These are phyloP conservation scores for Acanthochlamys bracteata DNA, from an alignment of 106 monocot species.

Conservation along the genomic window DNA sequence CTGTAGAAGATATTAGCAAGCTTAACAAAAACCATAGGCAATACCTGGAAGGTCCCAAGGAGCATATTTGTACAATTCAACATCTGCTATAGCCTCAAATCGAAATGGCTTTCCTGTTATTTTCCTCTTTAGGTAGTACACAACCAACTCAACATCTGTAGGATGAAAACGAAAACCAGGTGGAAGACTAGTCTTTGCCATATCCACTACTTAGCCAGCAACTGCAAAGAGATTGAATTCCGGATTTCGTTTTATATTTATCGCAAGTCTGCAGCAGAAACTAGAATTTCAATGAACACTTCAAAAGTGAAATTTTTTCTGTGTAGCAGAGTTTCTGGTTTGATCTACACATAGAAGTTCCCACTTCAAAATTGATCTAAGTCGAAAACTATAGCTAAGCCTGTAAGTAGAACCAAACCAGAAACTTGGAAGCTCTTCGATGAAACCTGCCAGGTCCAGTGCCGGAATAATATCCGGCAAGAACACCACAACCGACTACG, in stretches of 20 bases:
- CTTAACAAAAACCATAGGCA: too few relatives aligned
- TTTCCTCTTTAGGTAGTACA: conserved; percentile 60
- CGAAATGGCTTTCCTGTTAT: conserved; percentile 32
- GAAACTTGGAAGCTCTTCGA: neutral
- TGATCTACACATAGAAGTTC: neutral
- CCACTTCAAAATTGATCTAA: neutral
- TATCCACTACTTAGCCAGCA: neutral
- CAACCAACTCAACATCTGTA: conserved; percentile 58
- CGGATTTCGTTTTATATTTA: too few relatives aligned
- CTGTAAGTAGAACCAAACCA: neutral
- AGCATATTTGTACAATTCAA: conserved; percentile 72
- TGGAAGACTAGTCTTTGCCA: conserved; percentile 25
- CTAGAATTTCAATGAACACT: neutral
- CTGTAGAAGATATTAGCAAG: too few relatives aligned
- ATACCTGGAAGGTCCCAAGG: conserved; percentile 84
- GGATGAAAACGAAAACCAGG: conserved; percentile 71
- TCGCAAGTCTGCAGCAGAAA: neutral
- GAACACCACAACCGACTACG: conserved; percentile 31
- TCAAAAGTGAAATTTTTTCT: neutral
- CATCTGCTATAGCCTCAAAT: conserved; percentile 39
- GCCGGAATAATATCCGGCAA: conserved; percentile 14
- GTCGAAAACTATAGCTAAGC: neutral
- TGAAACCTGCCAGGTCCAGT: conserved; percentile 26
- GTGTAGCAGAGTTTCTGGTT: neutral
- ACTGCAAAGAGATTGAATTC: neutral